Conservation (phyloP, 2,329 filamentous ascomycete genomes). For the Camillea tinctor region DNA sequence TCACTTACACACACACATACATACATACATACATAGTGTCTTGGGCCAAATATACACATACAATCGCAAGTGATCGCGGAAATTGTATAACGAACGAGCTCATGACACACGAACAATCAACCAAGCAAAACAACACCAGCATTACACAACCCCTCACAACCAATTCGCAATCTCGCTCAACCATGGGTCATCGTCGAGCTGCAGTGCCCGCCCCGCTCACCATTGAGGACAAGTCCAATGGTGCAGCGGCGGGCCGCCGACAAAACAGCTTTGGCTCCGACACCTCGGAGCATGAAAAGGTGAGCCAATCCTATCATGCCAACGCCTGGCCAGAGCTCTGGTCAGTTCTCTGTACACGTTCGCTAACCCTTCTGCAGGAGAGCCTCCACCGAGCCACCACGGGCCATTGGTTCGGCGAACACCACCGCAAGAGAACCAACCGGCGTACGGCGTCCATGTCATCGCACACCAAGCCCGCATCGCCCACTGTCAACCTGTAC, state of each 20-base stretch:
- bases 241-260: constrained; percentile 11
- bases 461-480: constrained; percentile 23
- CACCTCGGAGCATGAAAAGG: constrained; percentile 24
- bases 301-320: constrained; percentile 7
- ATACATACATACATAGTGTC: too few species aligned
- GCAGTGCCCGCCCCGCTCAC: constrained; percentile 18
- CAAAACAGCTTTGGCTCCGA: constrained; percentile 28
- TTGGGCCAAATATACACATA: too few species aligned
- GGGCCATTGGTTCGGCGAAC: constrained; percentile 7
- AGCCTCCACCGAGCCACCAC: background rate
- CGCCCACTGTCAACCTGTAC: constrained; percentile 49
- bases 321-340: background rate
- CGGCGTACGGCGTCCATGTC: background rate
- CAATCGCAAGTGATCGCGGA: too few species aligned
- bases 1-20: too few species aligned
- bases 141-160: background rate
- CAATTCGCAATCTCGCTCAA: constrained; percentile 3
- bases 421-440: constrained; percentile 21
- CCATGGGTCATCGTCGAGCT: constrained; percentile 23
- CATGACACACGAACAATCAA: too few species aligned
- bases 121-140: background rate
- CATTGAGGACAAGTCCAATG: constrained; percentile 14
- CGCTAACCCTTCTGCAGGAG: constrained; percentile 9
- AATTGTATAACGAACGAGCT: too few species aligned
- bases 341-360: constrained; percentile 1